These are phyloP conservation scores for Pharus latifolius DNA, from an alignment of 176 grass and related monocot genomes.

Conservation along the genomic window DNA sequence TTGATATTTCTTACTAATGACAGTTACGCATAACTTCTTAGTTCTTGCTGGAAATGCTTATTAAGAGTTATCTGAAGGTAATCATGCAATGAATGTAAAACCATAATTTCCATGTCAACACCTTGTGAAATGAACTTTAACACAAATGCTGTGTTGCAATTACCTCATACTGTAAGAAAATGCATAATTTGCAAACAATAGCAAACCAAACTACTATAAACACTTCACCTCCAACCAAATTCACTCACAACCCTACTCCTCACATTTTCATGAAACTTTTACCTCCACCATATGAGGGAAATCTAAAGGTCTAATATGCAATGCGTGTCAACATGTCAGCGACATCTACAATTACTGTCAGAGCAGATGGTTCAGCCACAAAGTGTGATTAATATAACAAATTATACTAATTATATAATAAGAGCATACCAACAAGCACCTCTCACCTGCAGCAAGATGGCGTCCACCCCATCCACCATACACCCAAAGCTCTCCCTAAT, in stretches of 20 bases:
- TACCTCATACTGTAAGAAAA: no score
- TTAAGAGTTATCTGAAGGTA: neutral
- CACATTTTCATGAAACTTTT: neutral
- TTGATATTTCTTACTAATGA: neutral
- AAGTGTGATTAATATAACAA: neutral
- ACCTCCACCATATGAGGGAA: no score
- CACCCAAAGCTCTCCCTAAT: constrained; percentile 52
- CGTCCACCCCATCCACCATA: constrained; percentile 19
- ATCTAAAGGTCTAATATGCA: no score
- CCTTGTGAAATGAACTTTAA: neutral
- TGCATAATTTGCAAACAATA: no score
- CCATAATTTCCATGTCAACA: neutral
- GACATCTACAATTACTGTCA: no score
- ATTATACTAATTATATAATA: neutral
- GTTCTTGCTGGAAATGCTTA: neutral
- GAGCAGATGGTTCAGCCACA: no score
- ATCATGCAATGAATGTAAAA: neutral
- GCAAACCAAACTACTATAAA: no score
- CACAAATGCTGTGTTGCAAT: neutral
- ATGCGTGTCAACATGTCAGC: no score
- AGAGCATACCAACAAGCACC: neutral
- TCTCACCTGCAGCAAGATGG: constrained; percentile 75
- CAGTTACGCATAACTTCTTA: neutral
- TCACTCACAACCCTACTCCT: neutral
- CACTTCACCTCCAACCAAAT: neutral